phyloP scores from a whole-genome alignment of 495 filamentous ascomycete species.

The Sordaria brevicollis region DNA sequence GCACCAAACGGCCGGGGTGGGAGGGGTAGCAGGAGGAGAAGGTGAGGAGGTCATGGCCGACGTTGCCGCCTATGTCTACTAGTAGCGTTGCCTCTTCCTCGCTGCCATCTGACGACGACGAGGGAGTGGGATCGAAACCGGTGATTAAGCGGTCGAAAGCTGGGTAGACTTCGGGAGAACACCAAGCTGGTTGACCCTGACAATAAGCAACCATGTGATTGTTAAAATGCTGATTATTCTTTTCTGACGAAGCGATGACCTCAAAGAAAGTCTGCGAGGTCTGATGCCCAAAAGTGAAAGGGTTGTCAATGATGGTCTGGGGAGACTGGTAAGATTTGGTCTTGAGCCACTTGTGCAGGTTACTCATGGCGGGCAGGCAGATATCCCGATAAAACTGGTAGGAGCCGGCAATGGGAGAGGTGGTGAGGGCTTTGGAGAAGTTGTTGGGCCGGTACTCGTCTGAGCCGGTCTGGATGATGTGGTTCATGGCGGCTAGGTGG shows the following conservation, averaged over 20 bases:
- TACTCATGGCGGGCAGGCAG: slow-evolving; percentile 5
- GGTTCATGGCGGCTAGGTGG: slow-evolving; percentile 41
- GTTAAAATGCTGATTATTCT: slow-evolving; percentile 31
- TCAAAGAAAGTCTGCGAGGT: slow-evolving; percentile 20
- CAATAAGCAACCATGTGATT: slow-evolving; percentile 41
- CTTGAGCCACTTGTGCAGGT: slow-evolving; percentile 15
- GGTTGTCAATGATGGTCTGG: slow-evolving; percentile 15
- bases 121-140: slow-evolving; percentile 9
- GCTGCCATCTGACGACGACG: slow-evolving; percentile 8
- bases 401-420: slow-evolving; percentile 17
- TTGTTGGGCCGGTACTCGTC: slow-evolving; percentile 37
- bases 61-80: slow-evolving; percentile 45
- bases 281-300: slow-evolving; percentile 20
- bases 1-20: slow-evolving; percentile 31
- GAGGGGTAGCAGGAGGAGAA: slow-evolving; percentile 32
- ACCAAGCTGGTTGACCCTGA: slow-evolving; percentile 40
- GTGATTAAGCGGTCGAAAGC: slow-evolving; percentile 29
- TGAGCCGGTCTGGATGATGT: slow-evolving; percentile 32
- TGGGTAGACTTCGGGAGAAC: slow-evolving; percentile 38
- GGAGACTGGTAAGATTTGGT: slow-evolving; percentile 16
- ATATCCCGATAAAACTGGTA: slow-evolving; percentile 14
- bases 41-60: slow-evolving; percentile 40
- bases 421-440: slow-evolving; percentile 30
- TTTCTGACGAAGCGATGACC: slow-evolving; percentile 13
- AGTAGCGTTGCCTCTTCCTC: slow-evolving; percentile 18